Evolutionary conservation across 805 yeast genomes (phyloP).

Genomic region (Vanderwaltozyma polyspora): DNA sequence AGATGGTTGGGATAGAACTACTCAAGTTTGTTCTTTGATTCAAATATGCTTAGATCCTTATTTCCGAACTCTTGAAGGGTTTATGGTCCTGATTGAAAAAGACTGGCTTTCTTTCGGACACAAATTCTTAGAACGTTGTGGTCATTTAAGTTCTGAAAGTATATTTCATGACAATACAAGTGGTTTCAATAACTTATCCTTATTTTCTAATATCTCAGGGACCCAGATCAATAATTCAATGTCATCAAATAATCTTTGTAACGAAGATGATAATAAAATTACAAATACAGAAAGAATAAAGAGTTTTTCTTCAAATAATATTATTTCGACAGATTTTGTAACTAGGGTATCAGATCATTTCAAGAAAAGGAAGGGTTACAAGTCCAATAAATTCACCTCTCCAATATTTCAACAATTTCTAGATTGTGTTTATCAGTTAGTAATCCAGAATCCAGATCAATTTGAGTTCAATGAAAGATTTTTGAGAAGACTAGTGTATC

Average conservation of each 20-base stretch:
- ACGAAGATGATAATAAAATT: not conserved
- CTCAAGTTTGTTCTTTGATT: conserved; percentile 75
- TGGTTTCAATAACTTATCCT: conserved; percentile 1
- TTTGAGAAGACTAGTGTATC: conserved; percentile 73
- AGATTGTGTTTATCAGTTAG: conserved; percentile 77
- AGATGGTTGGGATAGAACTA: conserved; percentile 97
- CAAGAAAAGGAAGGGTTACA: conserved; percentile 28
- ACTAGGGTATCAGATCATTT: conserved; percentile 5
- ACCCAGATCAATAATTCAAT: not conserved
- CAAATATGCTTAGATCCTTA: conserved; percentile 86
- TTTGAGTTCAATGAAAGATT: conserved; percentile 89
- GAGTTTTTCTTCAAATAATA: conserved; percentile 1
- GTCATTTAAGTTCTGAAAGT: conserved; percentile 52
- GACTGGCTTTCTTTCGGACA: conserved; percentile 97
- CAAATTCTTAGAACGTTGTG: conserved; percentile 72
- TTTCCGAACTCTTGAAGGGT: conserved; percentile 80
- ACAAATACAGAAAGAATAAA: conserved; percentile 1
- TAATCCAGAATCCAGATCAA: conserved; percentile 52
- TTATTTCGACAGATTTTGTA: conserved; percentile 1
- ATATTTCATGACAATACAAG: conserved; percentile 33
- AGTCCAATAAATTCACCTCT: conserved; percentile 47
- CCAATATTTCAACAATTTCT: conserved; percentile 92
- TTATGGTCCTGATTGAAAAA: conserved; percentile 74
- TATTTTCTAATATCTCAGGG: not conserved
- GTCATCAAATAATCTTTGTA: not conserved